Evolutionary conservation across 306 rosid species (phyloP).

Genomic region (Dryas drummondii): DNA sequence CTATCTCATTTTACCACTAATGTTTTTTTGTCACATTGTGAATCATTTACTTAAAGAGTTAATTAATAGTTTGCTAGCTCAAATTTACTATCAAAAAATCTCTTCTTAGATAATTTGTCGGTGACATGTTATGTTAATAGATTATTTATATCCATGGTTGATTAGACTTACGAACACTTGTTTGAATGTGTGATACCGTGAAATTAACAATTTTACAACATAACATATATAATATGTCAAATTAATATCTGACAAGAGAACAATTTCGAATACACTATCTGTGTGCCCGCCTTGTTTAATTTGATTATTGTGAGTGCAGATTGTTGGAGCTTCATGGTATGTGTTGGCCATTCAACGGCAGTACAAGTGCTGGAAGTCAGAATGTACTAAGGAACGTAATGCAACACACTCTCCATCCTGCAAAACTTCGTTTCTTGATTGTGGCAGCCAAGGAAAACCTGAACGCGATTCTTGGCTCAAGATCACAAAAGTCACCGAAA

Average conservation of each 20-base stretch:
- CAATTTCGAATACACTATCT: too few species aligned
- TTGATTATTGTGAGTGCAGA: conserved; percentile 55
- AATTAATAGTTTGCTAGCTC: too few species aligned
- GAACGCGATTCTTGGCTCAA: conserved; percentile 59
- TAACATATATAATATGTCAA: background rate
- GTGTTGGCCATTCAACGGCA: conserved; percentile 75
- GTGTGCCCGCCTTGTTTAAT: background rate
- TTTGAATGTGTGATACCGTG: background rate
- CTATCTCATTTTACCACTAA: too few species aligned
- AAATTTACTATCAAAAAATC: too few species aligned
- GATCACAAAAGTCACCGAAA: conserved; percentile 37
- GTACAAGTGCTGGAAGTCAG: conserved; percentile 64
- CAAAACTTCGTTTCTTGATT: conserved; percentile 51
- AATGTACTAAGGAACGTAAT: conserved; percentile 56
- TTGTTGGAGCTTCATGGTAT: conserved; percentile 82
- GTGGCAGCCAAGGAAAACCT: conserved; percentile 14
- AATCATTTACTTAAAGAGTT: background rate
- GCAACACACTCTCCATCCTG: conserved; percentile 77
- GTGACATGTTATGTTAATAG: too few species aligned
- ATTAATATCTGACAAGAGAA: too few species aligned
- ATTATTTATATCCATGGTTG: background rate
- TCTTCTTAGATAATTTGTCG: too few species aligned
- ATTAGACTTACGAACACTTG: background rate
- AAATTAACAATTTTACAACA: background rate
- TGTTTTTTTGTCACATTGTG: too few species aligned